These are phyloP conservation scores for Hemileia vastatrix DNA, from an alignment of 1,284 basidiomycete genomes.

Conservation along the genomic window DNA sequence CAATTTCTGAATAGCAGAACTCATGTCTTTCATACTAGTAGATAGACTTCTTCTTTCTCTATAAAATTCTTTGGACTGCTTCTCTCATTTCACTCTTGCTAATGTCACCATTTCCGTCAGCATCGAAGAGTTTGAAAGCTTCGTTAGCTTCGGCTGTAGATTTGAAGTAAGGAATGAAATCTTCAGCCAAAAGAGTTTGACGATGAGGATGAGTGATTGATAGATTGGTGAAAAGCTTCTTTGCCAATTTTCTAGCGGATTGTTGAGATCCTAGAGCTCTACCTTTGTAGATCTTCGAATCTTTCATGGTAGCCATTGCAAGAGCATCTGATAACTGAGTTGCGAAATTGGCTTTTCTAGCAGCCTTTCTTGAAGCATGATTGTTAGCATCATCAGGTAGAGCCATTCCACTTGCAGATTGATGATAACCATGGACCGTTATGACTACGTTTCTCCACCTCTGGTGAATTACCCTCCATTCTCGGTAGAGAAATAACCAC, in stretches of 20 bases:
- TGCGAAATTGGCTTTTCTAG: slow-evolving; percentile 24
- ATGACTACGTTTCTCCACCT: background rate
- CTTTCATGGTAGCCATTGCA: slow-evolving; percentile 40
- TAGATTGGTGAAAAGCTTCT: slow-evolving; percentile 60
- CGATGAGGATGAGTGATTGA: too few relatives aligned
- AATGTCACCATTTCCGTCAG: slow-evolving; percentile 72
- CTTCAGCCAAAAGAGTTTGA: slow-evolving; percentile 22
- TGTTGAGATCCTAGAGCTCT: slow-evolving; percentile 49
- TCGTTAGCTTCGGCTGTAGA: slow-evolving; percentile 60
- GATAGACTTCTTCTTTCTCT: slow-evolving; percentile 63
- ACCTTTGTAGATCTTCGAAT: too few relatives aligned
- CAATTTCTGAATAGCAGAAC: slow-evolving; percentile 57
- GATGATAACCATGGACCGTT: slow-evolving; percentile 2
- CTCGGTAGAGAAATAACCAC: slow-evolving; percentile 29
- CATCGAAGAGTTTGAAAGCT: slow-evolving; percentile 67
- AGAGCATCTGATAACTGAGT: slow-evolving; percentile 23
- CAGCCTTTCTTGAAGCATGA: slow-evolving; percentile 6
- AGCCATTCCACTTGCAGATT: background rate
- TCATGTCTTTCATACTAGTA: slow-evolving; percentile 57
- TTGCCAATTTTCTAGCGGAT: slow-evolving; percentile 62
- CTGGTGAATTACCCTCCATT: background rate
- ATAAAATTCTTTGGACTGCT: slow-evolving; percentile 70
- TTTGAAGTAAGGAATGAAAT: slow-evolving; percentile 60
- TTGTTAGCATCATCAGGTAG: background rate
- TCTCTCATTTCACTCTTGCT: slow-evolving; percentile 70